Conservation (phyloP, 331 rosid species). For the Telfairia occidentalis region DNA sequence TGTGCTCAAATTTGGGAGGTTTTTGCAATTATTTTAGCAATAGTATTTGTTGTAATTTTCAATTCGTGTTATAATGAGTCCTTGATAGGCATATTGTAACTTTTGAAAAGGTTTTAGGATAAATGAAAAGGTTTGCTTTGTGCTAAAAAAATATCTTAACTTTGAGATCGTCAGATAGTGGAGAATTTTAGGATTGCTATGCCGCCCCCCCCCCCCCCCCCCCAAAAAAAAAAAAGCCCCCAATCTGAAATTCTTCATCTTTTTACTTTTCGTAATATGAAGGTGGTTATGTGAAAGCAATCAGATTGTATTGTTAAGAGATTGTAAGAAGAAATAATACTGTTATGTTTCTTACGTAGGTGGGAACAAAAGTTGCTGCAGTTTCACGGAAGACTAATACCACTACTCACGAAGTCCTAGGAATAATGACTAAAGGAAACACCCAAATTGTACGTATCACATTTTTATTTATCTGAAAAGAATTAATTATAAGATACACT, state of each 20-base stretch:
- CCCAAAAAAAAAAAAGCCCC: too few relatives aligned
- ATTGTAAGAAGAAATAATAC: background rate
- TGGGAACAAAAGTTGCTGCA: conserved; percentile 90
- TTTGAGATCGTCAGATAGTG: background rate
- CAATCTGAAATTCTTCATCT: background rate
- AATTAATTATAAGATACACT: background rate
- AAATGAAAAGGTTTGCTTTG: background rate
- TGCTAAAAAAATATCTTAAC: background rate
- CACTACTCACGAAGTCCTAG: conserved; percentile 83
- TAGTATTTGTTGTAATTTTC: too few relatives aligned
- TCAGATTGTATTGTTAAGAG: background rate
- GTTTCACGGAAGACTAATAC: conserved; percentile 94
- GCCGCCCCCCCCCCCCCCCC: too few relatives aligned
- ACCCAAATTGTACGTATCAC: conserved; percentile 68
- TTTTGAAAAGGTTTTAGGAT: too few relatives aligned
- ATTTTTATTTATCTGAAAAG: conserved; percentile 1
- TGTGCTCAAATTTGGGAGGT: too few relatives aligned
- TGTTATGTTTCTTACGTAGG: conserved; percentile 30
- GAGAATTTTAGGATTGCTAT: background rate
- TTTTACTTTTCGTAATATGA: background rate
- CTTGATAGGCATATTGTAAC: too few relatives aligned
- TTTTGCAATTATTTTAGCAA: too few relatives aligned
- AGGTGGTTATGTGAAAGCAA: background rate
- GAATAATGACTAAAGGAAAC: conserved; percentile 74
- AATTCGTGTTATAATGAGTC: too few relatives aligned